Percentiles rank a stretch among this genome's conserved stretches.
phyloP scores from a whole-genome alignment of 2,329 filamentous ascomycete genomes.

The Fusarium aywerte region DNA sequence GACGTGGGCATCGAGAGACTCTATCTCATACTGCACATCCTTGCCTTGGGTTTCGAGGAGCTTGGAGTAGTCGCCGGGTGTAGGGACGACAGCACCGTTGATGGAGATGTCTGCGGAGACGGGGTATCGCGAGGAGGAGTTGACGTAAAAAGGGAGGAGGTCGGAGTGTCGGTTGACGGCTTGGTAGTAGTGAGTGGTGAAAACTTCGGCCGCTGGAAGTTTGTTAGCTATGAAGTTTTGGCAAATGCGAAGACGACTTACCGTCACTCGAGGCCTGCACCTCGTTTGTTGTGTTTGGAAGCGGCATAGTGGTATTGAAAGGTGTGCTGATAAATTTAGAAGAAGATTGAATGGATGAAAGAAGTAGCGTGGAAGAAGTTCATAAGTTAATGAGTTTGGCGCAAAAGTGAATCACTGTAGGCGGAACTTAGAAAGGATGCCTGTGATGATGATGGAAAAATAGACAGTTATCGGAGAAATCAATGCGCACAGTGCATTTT shows the following conservation, averaged over 20 bases:
- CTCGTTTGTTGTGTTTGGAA: constrained; percentile 56
- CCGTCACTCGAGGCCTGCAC: constrained; percentile 61
- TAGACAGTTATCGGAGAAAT: constrained; percentile 39
- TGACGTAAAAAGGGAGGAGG: constrained; percentile 77
- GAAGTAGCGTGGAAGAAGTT: background rate
- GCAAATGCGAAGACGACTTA: constrained; percentile 29
- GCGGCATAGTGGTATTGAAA: constrained; percentile 46
- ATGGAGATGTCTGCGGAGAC: constrained; percentile 77
- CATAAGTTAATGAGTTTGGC: constrained; percentile 28
- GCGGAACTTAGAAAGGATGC: constrained; percentile 26
- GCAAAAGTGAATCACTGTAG: constrained; percentile 35
- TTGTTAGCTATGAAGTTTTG: constrained; percentile 25
- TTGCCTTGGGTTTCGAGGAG: constrained; percentile 73
- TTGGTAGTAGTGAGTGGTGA: constrained; percentile 79
- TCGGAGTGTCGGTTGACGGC: constrained; percentile 72
- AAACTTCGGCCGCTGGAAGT: constrained; percentile 71
- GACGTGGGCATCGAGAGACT: constrained; percentile 80
- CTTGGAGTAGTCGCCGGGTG: constrained; percentile 72
- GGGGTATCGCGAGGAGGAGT: constrained; percentile 63
- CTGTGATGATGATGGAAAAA: constrained; percentile 7
- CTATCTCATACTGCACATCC: constrained; percentile 74
- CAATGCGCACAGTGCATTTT: constrained; percentile 36
- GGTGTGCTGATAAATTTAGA: background rate
- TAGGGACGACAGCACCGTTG: constrained; percentile 76
- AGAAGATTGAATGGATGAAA: background rate